phyloP scores from a whole-genome alignment of 164 flowering plant genomes.

The Akebia trifoliata region DNA sequence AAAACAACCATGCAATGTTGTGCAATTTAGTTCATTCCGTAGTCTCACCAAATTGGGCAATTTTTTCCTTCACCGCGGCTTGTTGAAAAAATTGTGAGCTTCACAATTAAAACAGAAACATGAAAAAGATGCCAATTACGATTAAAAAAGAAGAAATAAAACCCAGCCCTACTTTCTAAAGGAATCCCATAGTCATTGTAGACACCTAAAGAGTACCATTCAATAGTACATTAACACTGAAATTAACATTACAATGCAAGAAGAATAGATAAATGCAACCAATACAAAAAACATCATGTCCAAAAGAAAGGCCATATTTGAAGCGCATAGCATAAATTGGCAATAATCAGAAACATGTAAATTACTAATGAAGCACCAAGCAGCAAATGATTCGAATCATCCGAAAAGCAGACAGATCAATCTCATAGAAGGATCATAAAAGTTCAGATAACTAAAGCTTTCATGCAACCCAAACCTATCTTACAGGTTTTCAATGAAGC shows the following conservation, averaged over 20 bases:
- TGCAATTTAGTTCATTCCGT: too few relatives aligned
- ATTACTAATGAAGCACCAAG: not conserved
- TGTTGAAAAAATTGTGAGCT: too few relatives aligned
- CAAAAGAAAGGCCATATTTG: not conserved
- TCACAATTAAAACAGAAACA: too few relatives aligned
- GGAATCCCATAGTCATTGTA: too few relatives aligned
- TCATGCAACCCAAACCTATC: constrained; percentile 1
- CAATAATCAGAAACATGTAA: not conserved
- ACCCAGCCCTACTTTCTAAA: too few relatives aligned
- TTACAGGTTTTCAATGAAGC: constrained; percentile 96
- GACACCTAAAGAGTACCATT: too few relatives aligned
- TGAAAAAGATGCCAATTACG: too few relatives aligned
- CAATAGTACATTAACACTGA: not conserved
- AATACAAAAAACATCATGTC: not conserved
- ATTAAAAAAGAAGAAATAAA: too few relatives aligned
- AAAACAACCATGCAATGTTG: too few relatives aligned
- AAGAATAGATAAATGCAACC: not conserved
- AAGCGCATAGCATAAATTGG: not conserved
- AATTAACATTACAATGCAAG: not conserved
- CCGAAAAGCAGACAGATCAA: not conserved
- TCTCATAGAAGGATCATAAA: not conserved
- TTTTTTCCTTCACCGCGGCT: too few relatives aligned
- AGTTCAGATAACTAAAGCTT: not conserved
- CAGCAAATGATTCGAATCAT: not conserved
- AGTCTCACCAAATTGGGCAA: too few relatives aligned